Evolutionary conservation across 108 stramenopile species (phyloP).

Genomic region (Cyclotella choctawhatcheeana): DNA sequence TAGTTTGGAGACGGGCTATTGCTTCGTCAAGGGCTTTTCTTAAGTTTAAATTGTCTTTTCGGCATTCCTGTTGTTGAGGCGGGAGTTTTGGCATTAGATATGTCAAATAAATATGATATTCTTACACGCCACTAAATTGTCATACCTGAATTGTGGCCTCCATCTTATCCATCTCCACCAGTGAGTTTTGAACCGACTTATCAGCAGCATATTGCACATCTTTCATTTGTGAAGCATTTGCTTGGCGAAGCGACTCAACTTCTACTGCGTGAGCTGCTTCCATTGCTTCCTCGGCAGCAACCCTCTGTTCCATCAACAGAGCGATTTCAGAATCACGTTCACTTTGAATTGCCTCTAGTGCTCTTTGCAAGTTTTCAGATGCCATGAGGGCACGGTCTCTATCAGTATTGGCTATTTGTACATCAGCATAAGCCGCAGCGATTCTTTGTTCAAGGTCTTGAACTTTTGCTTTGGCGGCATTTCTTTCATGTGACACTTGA

Average conservation of each 20-base stretch:
- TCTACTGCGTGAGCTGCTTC: conserved; percentile 74
- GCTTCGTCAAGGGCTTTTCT: conserved; percentile 87
- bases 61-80: conserved; percentile 53
- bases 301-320: conserved; percentile 73
- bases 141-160: conserved; percentile 53
- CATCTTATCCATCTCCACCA: conserved; percentile 64
- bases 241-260: conserved; percentile 61
- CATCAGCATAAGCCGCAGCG: conserved; percentile 72
- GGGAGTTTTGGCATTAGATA: no score
- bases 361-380: conserved; percentile 76
- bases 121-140: not conserved
- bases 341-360: conserved; percentile 84
- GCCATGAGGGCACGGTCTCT: conserved; percentile 67
- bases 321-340: conserved; percentile 86
- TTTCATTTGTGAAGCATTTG: conserved; percentile 64
- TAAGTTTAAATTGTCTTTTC: conserved; percentile 77
- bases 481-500: conserved; percentile 63
- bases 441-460: conserved; percentile 79
- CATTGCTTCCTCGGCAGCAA: conserved; percentile 66
- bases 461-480: conserved; percentile 62
- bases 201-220: conserved; percentile 68
- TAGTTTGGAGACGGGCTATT: conserved; percentile 81
- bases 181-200: conserved; percentile 59
- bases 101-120: no score
- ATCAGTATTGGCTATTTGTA: conserved; percentile 80